Evolutionary conservation across 148 eudicot species (phyloP).

Genomic region (Rhododendron vialii): DNA sequence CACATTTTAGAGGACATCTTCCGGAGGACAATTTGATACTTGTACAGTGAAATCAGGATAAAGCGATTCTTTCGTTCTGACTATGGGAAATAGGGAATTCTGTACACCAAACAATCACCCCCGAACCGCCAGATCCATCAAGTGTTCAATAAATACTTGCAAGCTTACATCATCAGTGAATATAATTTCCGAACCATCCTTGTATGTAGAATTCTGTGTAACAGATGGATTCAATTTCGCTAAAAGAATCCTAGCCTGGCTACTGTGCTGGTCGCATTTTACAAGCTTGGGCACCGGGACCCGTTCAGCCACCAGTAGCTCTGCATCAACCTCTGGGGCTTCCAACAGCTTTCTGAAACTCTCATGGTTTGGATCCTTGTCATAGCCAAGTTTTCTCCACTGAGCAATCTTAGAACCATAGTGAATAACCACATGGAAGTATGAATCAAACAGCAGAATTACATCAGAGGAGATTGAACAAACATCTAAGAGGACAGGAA

Average conservation of each 20-base stretch:
- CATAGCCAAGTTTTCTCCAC: constrained; percentile 85
- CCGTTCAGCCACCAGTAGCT: constrained; percentile 69
- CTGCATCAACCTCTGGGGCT: constrained; percentile 79
- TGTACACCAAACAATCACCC: constrained; percentile 35
- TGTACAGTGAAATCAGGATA: not conserved
- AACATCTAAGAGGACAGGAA: constrained; percentile 79
- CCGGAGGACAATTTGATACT: not conserved
- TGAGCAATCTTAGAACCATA: constrained; percentile 85
- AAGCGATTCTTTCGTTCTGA: not conserved
- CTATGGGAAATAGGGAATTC: not conserved
- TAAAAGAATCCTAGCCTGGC: constrained; percentile 95
- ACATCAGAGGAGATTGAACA: constrained; percentile 87
- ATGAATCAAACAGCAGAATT: constrained; percentile 87
- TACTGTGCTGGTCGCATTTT: constrained; percentile 89
- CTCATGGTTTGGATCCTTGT: constrained; percentile 76
- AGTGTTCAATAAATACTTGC: constrained; percentile 87
- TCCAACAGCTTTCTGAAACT: constrained; percentile 74
- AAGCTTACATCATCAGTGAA: constrained; percentile 90
- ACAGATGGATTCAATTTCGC: constrained; percentile 94
- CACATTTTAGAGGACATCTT: not conserved
- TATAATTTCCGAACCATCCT: constrained; percentile 63
- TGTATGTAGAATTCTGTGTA: constrained; percentile 72
- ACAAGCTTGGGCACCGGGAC: constrained; percentile 78
- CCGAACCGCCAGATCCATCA: constrained; percentile 85
- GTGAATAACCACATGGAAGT: constrained; percentile 81